Evolutionary conservation across 441 rosid genomes (phyloP), one percentile per base, ranked within the genome.

Genomic region (Jatropha multifida): DNA sequence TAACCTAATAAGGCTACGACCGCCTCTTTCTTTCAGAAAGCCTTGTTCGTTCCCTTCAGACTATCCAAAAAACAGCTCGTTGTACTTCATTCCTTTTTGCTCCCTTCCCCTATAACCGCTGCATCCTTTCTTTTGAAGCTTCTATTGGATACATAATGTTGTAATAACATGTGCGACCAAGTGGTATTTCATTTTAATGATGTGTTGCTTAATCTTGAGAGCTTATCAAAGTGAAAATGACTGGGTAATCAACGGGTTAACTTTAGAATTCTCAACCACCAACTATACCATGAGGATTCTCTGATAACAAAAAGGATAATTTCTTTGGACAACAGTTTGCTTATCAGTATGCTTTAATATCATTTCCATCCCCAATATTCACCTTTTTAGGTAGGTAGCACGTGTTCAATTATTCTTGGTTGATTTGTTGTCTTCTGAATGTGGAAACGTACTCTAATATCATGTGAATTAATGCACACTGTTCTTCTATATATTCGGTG

Each of bases 401-500:
- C 10, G n/a, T 65, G 9, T 55, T 41, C 2, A 38, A 0, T 60
- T 68, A 18, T 55, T 14, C 27, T 26, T 48, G 20, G n/a, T 20
- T n/a, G 11, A 51, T 44, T 65, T 42, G 32, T 17, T 63, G 44
- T 23, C 27, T 17, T n/a, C n/a, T 42, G 7, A 20, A 65, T 66
- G 44, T 46, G 59, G 72, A 17, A 9, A 54, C 10, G 3, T 40
- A 7, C 66, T 60, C 62, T 58, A 20, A 38, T 66, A 26, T 54
- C 62, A 48, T 72, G 44, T 40, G 42, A 77, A 51, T 4, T 64
- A 26, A 23, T 61, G 38, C 23, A 56, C 46, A 41, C 12, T 10
- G 9, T 46, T 37, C 37, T 49, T 59, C 41, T 8, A 38, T 66
- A 12, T 49, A 71, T 46, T 74, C 3, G 27, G 5, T 78, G 77